Evolutionary conservation across 2,329 filamentous ascomycete genomes (phyloP).

Genomic region (Hirsutella rhossiliensis): DNA sequence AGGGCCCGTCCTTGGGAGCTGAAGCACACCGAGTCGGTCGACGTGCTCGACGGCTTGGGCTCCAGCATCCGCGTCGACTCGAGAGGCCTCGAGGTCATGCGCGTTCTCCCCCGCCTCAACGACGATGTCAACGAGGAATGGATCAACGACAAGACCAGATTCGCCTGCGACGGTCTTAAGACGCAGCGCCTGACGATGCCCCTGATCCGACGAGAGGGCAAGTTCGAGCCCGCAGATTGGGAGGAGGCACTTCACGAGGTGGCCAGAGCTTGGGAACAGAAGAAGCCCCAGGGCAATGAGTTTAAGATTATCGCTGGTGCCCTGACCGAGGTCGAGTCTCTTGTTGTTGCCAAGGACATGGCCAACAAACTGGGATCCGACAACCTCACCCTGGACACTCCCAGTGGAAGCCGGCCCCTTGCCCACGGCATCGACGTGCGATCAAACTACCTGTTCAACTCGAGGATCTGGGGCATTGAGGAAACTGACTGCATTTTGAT

Average conservation of each 20-base stretch:
- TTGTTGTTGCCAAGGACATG: constrained; percentile 94
- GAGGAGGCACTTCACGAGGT: constrained; percentile 90
- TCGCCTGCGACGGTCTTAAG: constrained; percentile 92
- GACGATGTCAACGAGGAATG: constrained; percentile 99
- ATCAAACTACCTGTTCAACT: constrained; percentile 96
- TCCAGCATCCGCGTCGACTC: constrained; percentile 93
- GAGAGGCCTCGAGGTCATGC: constrained; percentile 91
- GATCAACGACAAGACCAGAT: constrained; percentile 98
- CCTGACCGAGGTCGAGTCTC: constrained; percentile 79
- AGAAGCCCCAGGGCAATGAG: constrained; percentile 79
- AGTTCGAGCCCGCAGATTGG: constrained; percentile 89
- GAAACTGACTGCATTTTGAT: constrained; percentile 87
- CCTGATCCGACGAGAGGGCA: constrained; percentile 74
- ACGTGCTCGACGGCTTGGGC: constrained; percentile 84
- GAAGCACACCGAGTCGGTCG: constrained; percentile 90
- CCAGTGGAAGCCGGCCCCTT: constrained; percentile 68
- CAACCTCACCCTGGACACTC: constrained; percentile 86
- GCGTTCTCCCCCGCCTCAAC: constrained; percentile 82
- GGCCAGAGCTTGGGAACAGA: constrained; percentile 62
- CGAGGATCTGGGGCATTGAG: constrained; percentile 84
- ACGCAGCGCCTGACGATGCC: constrained; percentile 93
- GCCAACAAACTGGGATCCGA: constrained; percentile 95
- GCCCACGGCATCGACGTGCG: constrained; percentile 90
- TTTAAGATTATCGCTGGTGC: constrained; percentile 93
- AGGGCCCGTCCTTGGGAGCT: constrained; percentile 93